Conservation (phyloP, 2,329 filamentous ascomycete species). For the Microsporum audouinii region DNA sequence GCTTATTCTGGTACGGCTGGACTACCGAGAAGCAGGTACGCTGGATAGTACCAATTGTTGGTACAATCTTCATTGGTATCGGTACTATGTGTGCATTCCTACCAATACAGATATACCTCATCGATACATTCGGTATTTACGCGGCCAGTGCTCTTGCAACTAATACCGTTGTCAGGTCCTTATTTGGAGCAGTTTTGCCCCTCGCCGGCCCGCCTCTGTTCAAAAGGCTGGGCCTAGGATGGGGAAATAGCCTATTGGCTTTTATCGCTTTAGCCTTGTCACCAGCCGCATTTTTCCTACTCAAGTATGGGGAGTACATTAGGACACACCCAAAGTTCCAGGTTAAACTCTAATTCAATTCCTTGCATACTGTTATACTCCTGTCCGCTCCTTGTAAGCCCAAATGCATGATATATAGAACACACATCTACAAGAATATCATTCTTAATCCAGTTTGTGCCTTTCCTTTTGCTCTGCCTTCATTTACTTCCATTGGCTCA, state of each 20-base stretch:
- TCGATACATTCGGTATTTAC: constrained; percentile 38
- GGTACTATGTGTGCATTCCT: constrained; percentile 11
- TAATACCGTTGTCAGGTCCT: constrained; percentile 39
- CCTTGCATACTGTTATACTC: neutral
- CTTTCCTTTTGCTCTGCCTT: no score
- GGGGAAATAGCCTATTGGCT: constrained; percentile 51
- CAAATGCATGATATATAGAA: no score
- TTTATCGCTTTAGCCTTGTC: constrained; percentile 36
- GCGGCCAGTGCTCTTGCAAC: constrained; percentile 38
- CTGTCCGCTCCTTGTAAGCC: neutral
- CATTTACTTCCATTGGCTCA: no score
- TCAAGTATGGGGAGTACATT: constrained; percentile 29
- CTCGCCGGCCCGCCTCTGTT: constrained; percentile 41
- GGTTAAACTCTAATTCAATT: neutral
- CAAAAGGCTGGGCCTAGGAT: constrained; percentile 49
- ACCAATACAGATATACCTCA: constrained; percentile 28
- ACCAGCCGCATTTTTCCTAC: constrained; percentile 33
- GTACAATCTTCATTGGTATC: constrained; percentile 5
- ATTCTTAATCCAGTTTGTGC: no score
- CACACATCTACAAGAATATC: no score
- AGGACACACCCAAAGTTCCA: constrained; percentile 13
- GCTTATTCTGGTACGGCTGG: constrained; percentile 20
- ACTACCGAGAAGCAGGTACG: constrained; percentile 23
- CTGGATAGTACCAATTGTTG: constrained; percentile 42
- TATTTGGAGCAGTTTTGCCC: constrained; percentile 47